Percentiles rank a stretch among this genome's conserved stretches.
Conservation (phyloP, 2,329 filamentous ascomycete species). For the Plenodomus biglobosus region DNA sequence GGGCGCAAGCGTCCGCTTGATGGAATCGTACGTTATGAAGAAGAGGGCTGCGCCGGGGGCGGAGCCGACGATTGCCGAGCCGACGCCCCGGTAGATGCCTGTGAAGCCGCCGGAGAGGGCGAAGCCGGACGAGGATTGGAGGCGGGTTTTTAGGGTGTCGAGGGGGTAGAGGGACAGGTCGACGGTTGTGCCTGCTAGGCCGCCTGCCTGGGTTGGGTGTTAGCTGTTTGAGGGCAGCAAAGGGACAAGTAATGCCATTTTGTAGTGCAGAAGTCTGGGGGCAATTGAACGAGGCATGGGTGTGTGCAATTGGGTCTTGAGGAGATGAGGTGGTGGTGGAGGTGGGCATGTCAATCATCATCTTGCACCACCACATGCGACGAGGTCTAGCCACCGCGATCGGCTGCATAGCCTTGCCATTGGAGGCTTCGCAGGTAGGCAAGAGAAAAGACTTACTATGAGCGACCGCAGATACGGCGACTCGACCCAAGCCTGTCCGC, state of each 20-base stretch:
- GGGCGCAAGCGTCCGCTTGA: constrained; percentile 51
- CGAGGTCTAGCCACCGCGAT: too few species aligned
- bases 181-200: constrained; percentile 89
- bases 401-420: background rate
- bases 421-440: background rate
- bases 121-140: constrained; percentile 80
- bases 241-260: background rate
- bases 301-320: background rate
- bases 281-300: too few species aligned
- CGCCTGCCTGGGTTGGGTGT: constrained; percentile 66
- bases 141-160: constrained; percentile 97
- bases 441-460: constrained; percentile 40
- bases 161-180: constrained; percentile 96
- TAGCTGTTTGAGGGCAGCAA: background rate
- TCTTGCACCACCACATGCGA: background rate
- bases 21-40: constrained; percentile 89
- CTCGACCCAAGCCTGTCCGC: constrained; percentile 43
- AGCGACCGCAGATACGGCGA: constrained; percentile 53
- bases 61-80: constrained; percentile 84
- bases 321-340: background rate
- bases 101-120: constrained; percentile 82
- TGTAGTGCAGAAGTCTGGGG: background rate
- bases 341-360: background rate
- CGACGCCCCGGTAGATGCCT: constrained; percentile 91
- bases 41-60: constrained; percentile 94